These are phyloP conservation scores for Geranium incanum DNA, from an alignment of 441 rosid species.

Conservation along the genomic window DNA sequence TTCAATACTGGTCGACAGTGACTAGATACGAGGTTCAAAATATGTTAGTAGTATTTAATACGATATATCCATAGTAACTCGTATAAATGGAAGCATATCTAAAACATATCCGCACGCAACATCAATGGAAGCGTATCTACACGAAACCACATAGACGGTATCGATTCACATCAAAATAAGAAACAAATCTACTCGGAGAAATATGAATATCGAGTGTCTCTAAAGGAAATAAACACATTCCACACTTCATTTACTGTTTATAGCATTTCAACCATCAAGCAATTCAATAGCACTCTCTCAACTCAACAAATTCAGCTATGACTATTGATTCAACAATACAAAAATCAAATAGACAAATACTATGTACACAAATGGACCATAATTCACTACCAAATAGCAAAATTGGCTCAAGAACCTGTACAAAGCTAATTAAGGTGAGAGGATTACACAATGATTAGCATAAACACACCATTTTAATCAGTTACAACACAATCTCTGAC, in stretches of 20 bases:
- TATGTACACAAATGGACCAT: not conserved
- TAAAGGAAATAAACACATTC: not conserved
- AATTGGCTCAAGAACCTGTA: not conserved
- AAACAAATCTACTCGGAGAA: too few species aligned
- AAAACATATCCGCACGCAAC: too few species aligned
- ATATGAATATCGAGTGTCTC: too few species aligned
- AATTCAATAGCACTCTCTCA: not conserved
- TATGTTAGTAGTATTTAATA: not conserved
- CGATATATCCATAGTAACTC: not conserved
- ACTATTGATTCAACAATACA: not conserved
- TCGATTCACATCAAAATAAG: not conserved
- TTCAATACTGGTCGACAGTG: not conserved
- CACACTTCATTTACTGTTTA: not conserved
- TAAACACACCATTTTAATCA: not conserved
- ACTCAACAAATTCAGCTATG: not conserved
- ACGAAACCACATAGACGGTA: not conserved
- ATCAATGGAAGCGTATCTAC: not conserved
- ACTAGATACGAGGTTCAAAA: not conserved
- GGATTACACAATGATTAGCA: not conserved
- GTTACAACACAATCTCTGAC: not conserved
- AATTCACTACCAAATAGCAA: not conserved
- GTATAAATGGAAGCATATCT: not conserved
- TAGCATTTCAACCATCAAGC: not conserved
- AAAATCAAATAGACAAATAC: too few species aligned
- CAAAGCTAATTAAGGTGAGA: not conserved